phyloP scores from a whole-genome alignment of 352 stramenopile species.

The Ophiocytium majus region DNA sequence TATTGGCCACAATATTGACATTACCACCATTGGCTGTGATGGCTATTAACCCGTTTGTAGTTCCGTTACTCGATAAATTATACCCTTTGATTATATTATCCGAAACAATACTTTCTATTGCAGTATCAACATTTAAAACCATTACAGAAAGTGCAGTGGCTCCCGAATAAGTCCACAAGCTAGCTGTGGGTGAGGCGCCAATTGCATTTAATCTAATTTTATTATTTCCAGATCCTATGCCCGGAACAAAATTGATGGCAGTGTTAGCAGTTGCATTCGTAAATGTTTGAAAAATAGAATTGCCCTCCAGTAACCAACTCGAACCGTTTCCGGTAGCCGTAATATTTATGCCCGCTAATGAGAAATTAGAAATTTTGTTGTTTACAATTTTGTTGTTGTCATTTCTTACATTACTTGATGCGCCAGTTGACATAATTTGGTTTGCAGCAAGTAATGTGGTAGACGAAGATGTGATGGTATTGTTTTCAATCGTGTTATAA shows the following conservation, averaged over 20 bases:
- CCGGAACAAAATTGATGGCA: slow-evolving; percentile 19
- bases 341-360: slow-evolving; percentile 21
- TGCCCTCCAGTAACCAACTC: slow-evolving; percentile 18
- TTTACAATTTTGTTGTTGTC: slow-evolving; percentile 22
- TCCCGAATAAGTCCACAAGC: slow-evolving; percentile 19
- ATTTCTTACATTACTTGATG: slow-evolving; percentile 22
- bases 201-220: slow-evolving; percentile 23
- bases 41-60: slow-evolving; percentile 19
- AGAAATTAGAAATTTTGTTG: slow-evolving; percentile 23
- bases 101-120: slow-evolving; percentile 22
- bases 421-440: slow-evolving; percentile 19
- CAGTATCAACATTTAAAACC: slow-evolving; percentile 22
- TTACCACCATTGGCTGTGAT: slow-evolving; percentile 19
- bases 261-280: slow-evolving; percentile 19
- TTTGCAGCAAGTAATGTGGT: slow-evolving; percentile 20
- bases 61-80: slow-evolving; percentile 22
- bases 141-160: slow-evolving; percentile 19
- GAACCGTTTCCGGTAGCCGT: slow-evolving; percentile 17
- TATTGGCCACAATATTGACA: slow-evolving; percentile 21
- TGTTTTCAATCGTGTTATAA: slow-evolving; percentile 22
- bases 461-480: slow-evolving; percentile 20
- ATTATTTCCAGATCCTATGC: slow-evolving; percentile 21
- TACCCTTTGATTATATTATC: slow-evolving; percentile 22
- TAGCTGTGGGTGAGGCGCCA: slow-evolving; percentile 16
- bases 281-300: slow-evolving; percentile 23